phyloP scores from a whole-genome alignment of 352 stramenopile genomes.

The Phytophthora nicotianae region DNA sequence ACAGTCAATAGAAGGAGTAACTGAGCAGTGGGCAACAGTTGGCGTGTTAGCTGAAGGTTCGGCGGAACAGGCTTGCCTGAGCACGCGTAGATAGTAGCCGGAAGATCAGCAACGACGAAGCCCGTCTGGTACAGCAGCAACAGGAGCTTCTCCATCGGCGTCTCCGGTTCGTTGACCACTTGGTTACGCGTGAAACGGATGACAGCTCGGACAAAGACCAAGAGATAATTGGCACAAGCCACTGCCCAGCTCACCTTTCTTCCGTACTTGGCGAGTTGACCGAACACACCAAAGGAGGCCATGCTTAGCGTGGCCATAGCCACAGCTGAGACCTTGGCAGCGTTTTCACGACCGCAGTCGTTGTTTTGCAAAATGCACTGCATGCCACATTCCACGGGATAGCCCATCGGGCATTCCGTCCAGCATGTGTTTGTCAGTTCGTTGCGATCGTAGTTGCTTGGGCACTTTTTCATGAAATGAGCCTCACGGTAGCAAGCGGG shows the following conservation, averaged over 20 bases:
- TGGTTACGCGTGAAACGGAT: slow-evolving; percentile 35
- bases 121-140: slow-evolving; percentile 62
- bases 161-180: slow-evolving; percentile 39
- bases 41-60: slow-evolving; percentile 18
- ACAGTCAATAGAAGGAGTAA: slow-evolving; percentile 29
- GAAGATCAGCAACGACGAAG: slow-evolving; percentile 56
- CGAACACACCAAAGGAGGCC: slow-evolving; percentile 44
- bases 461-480: slow-evolving; percentile 40
- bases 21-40: slow-evolving; percentile 35
- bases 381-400: slow-evolving; percentile 61
- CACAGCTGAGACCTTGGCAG: slow-evolving; percentile 37
- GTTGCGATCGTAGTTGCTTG: slow-evolving; percentile 44
- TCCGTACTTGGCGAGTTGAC: slow-evolving; percentile 32
- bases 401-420: slow-evolving; percentile 57
- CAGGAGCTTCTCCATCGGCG: slow-evolving; percentile 54
- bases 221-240: slow-evolving; percentile 48
- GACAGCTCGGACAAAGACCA: slow-evolving; percentile 18
- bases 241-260: slow-evolving; percentile 46
- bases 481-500: slow-evolving; percentile 54
- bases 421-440: slow-evolving; percentile 58
- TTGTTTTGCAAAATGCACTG: slow-evolving; percentile 65
- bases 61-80: slow-evolving; percentile 33
- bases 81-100: slow-evolving; percentile 50
- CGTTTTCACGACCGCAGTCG: slow-evolving; percentile 42
- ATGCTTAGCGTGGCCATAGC: slow-evolving; percentile 40